These are phyloP conservation scores for Myriosclerotinia curreyana DNA, from an alignment of 2,329 filamentous ascomycete genomes.

Conservation along the genomic window DNA sequence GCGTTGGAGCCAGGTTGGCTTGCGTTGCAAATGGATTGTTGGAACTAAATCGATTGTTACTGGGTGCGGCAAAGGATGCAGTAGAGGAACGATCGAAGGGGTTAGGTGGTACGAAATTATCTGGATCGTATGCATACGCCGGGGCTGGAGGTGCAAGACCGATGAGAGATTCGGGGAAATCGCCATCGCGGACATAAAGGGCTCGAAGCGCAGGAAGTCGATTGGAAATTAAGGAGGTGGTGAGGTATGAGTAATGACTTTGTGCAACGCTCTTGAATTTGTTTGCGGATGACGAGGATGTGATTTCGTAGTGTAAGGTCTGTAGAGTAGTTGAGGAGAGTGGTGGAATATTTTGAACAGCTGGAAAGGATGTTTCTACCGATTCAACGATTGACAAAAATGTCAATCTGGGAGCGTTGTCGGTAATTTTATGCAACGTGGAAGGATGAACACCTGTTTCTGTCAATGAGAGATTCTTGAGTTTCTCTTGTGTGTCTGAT, in stretches of 20 bases:
- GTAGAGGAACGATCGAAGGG: conserved; percentile 37
- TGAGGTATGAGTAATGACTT: conserved; percentile 81
- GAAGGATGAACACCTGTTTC: conserved; percentile 63
- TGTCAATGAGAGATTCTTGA: conserved; percentile 68
- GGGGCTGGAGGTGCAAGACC: conserved; percentile 61
- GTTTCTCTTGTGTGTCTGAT: conserved; percentile 55
- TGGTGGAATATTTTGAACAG: conserved; percentile 54
- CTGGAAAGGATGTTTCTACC: conserved; percentile 55
- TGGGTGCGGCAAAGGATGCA: conserved; percentile 15
- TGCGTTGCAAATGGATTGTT: conserved; percentile 38
- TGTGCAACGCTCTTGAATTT: conserved; percentile 54
- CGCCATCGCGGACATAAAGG: conserved; percentile 81
- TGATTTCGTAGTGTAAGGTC: conserved; percentile 81
- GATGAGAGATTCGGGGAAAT: conserved; percentile 77
- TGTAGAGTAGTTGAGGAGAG: conserved; percentile 66
- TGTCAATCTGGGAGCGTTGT: conserved; percentile 43
- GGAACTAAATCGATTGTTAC: conserved; percentile 33
- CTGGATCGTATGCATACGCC: conserved; percentile 45
- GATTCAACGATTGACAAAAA: conserved; percentile 54
- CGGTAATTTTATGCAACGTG: conserved; percentile 45
- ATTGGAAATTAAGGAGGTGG: conserved; percentile 74
- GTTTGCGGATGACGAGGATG: conserved; percentile 54
- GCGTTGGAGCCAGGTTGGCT: conserved; percentile 21
- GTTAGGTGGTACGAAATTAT: conserved; percentile 33
- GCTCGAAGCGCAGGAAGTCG: conserved; percentile 69